Conservation (phyloP, 257 asterid species). For the Vinca minor region DNA sequence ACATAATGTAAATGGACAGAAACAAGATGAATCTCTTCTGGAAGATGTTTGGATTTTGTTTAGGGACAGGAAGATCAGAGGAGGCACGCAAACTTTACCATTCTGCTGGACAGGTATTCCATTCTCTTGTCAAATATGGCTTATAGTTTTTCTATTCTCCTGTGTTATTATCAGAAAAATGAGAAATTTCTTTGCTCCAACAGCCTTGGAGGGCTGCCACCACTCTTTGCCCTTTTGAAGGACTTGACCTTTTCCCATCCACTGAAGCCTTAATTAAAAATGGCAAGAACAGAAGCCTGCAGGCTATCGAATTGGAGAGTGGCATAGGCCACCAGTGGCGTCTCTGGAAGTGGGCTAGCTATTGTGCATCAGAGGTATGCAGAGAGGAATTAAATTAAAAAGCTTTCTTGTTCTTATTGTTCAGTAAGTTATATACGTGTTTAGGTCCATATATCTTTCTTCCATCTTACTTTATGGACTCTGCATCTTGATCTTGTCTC, state of each 20-base stretch:
- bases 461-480: background rate
- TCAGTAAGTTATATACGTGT: background rate
- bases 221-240: conserved; percentile 76
- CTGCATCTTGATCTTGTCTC: background rate
- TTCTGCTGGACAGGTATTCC: conserved; percentile 88
- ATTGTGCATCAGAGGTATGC: conserved; percentile 91
- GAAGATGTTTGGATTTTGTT: conserved; percentile 92
- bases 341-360: conserved; percentile 99
- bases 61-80: conserved; percentile 90
- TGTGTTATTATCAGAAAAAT: conserved; percentile 2
- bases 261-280: conserved; percentile 64
- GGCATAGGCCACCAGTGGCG: conserved; percentile 87
- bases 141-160: background rate
- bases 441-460: background rate
- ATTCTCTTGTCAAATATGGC: conserved; percentile 13
- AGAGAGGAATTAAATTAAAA: background rate
- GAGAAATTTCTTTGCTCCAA: conserved; percentile 24
- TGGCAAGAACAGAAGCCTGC: conserved; percentile 79
- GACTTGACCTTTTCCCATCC: conserved; percentile 62
- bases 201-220: conserved; percentile 99
- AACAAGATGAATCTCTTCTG: conserved; percentile 92
- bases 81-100: conserved; percentile 88
- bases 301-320: conserved; percentile 88
- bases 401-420: background rate
- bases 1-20: conserved; percentile 32